Evolutionary conservation across 805 yeast genomes (phyloP), one percentile per base, ranked within the genome.

Genomic region (Candida khao-thaluensis): DNA sequence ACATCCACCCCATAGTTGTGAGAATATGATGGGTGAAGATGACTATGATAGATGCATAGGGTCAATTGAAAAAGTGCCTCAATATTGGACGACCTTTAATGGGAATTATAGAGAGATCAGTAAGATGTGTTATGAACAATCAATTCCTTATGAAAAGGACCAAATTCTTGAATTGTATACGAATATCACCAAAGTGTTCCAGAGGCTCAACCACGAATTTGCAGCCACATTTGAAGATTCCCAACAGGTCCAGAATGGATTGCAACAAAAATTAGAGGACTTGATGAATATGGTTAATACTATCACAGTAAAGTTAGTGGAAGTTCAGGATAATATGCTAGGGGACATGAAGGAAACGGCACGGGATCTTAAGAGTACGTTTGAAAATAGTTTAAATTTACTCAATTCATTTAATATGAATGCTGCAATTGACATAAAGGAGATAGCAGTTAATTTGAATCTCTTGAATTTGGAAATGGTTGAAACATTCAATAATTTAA

Each of bases 1-100:
- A 1, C 50, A 48, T 1, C 63, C 60, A 38, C 69, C 71, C 10
- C 20, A 30, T 1, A 40, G 41, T n/a, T 67, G 72, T 46, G 40
- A 41, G 53, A 3, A 40, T 51, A 4, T 47, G 37, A 16, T 20
- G 6, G 18, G n/a, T 2, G 33, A 31, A 3, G 28, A 20, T 2
- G 51, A 57, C 24, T 47, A 56, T 32, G 55, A 56, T 15, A 45
- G 41, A 1, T 79, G 83, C 43, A 59, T 77, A 21, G 36, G 46
- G 3, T 57, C 62, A 2, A 44, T 77, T 27, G 75, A 76, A 39
- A 49, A 49, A 16, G 59, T 65, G 2, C 65, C 78, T 0, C 84
- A 81, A 48, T 77, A 82, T 72, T 83, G 91, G 91, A 81, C 89
- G 0, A 78, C 82, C 0, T 82, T 74, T 51, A 80, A 80, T 45